These are phyloP conservation scores for Botrytis pseudocinerea DNA, from an alignment of 2,329 filamentous ascomycete species.

Conservation along the genomic window DNA sequence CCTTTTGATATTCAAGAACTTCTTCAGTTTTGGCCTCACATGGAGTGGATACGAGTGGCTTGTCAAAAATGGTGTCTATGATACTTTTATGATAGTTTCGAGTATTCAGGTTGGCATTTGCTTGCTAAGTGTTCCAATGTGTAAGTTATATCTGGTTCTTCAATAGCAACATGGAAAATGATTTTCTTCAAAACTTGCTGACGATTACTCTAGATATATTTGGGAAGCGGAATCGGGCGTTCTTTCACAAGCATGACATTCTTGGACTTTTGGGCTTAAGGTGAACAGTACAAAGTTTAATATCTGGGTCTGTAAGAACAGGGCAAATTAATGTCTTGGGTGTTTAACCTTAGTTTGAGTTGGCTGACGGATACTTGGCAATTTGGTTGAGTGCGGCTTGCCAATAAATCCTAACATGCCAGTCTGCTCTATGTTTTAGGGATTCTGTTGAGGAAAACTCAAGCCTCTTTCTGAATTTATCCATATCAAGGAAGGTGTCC, in stretches of 20 bases:
- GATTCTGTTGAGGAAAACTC: too few relatives aligned
- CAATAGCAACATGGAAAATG: not conserved
- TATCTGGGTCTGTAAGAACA: not conserved
- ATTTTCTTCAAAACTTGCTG: not conserved
- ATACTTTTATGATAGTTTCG: slow-evolving; percentile 67
- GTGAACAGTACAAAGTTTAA: not conserved
- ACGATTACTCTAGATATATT: slow-evolving; percentile 6
- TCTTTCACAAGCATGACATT: slow-evolving; percentile 16
- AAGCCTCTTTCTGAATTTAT: not conserved
- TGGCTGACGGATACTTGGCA: not conserved
- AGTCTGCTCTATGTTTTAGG: not conserved
- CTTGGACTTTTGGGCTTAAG: slow-evolving; percentile 1
- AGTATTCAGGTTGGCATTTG: slow-evolving; percentile 79
- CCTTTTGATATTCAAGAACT: slow-evolving; percentile 90
- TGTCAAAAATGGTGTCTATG: slow-evolving; percentile 59
- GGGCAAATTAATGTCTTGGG: not conserved
- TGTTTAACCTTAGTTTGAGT: not conserved
- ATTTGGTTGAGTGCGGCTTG: not conserved
- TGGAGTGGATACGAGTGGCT: slow-evolving; percentile 87
- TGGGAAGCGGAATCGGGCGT: slow-evolving; percentile 17
- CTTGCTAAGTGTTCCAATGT: slow-evolving; percentile 70
- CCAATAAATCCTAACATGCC: too few relatives aligned
- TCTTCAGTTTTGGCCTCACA: slow-evolving; percentile 85
- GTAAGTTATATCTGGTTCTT: slow-evolving; percentile 55
- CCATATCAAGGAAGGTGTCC: not conserved